Evolutionary conservation across 2,329 filamentous ascomycete genomes (phyloP), one percentile per base, ranked within the genome.

Genomic region (Graphilbum ipis-grandicollis): DNA sequence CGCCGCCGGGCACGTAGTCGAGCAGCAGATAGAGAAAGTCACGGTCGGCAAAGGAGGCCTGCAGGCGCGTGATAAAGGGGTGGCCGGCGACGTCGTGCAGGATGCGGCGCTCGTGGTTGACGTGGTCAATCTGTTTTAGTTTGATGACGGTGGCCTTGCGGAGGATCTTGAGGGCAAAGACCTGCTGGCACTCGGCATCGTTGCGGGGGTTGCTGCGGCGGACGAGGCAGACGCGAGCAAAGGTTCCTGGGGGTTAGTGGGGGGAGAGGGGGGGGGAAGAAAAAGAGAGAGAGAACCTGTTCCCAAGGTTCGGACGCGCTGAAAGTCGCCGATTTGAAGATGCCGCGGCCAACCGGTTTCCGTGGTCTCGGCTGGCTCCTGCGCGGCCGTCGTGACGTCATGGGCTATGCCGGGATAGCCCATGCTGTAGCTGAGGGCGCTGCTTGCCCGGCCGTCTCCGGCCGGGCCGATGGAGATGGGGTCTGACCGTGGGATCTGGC

Each of bases 41-140:
- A 47, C 65, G 62, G 56, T 88, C 81, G 51, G 82, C 75, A 59
- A 88, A 90, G 45, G 80, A 83, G 42, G 76, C 78, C 35, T 79
- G 65, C 51, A 88, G 68, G 43, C 71, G 76, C 36, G 82, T 86
- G 52, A 90, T 86, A 57, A 88, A 90, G 19, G 82, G 82, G 52
- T 86, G 76, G 19, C 80, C 80, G 33, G 78, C 75, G 34, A 88
- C 78, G 44, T 81, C 75, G 49, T 74, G 71, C 36, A 90, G 71
- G 46, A 88, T 77, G 43, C 75, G 71, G 47, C 81, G 77, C 63
- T 90, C 82, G 56, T 86, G 81, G 42, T 79, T 77, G 38, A 88
- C 81, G 56, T 90, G 82, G 57, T 88, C 81, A 46, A 88, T 76
- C 52, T 90, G 82, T 63, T 88, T 88, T 40, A 88, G 68, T 44